Evolutionary conservation across 805 yeast species (phyloP).

Genomic region (Ogataea kodamae): DNA sequence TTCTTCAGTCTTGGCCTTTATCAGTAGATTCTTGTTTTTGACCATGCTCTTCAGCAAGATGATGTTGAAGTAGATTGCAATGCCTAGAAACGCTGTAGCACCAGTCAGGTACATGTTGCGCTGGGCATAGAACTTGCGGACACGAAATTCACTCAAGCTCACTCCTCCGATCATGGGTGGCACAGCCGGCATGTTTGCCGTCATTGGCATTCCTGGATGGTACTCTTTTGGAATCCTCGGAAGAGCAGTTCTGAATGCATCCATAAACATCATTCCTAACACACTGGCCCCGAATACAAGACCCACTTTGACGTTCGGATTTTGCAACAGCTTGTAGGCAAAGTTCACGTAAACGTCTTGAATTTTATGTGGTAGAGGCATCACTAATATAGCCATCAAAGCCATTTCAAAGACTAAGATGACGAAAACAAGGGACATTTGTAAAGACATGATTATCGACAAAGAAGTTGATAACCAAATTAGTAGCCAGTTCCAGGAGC

Average conservation of each 20-base stretch:
- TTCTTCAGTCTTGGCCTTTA: slow-evolving; percentile 7
- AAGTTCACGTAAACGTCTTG: slow-evolving; percentile 37
- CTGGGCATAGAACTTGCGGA: slow-evolving; percentile 53
- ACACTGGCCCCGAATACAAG: slow-evolving; percentile 37
- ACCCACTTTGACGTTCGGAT: slow-evolving; percentile 41
- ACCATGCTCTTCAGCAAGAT: slow-evolving; percentile 44
- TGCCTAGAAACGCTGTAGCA: slow-evolving; percentile 46
- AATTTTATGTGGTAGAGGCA: slow-evolving; percentile 48
- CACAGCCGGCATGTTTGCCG: slow-evolving; percentile 5
- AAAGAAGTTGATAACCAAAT: neutral
- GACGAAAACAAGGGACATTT: slow-evolving; percentile 36
- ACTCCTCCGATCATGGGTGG: slow-evolving; percentile 13
- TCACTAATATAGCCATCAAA: slow-evolving; percentile 38
- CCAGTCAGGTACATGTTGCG: slow-evolving; percentile 55
- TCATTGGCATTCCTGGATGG: slow-evolving; percentile 6
- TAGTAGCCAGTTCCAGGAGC: slow-evolving; percentile 1
- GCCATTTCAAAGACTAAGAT: slow-evolving; percentile 44
- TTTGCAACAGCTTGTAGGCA: slow-evolving; percentile 30
- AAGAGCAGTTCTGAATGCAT: slow-evolving; percentile 35
- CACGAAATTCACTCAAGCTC: slow-evolving; percentile 32
- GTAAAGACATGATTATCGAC: slow-evolving; percentile 27
- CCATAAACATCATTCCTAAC: slow-evolving; percentile 44
- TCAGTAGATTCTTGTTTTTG: slow-evolving; percentile 29
- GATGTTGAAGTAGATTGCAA: slow-evolving; percentile 44
- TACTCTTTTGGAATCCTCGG: slow-evolving; percentile 15